Percentiles rank a stretch among this genome's conserved stretches.
phyloP scores from a whole-genome alignment of 139 green algal genomes.

The Haematococcus lacustris region DNA sequence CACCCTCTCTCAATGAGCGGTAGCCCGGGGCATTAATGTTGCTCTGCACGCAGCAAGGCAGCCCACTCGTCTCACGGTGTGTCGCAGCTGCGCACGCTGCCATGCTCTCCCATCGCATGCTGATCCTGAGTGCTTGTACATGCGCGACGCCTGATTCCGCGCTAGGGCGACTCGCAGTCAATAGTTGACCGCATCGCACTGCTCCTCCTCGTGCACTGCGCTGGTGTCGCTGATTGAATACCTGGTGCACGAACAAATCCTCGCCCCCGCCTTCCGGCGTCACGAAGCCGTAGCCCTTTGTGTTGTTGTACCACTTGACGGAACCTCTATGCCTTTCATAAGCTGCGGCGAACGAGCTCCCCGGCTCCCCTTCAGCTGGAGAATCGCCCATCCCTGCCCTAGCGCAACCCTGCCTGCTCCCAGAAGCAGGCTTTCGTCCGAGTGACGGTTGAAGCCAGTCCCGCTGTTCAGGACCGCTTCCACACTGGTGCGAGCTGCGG shows the following conservation, averaged over 20 bases:
- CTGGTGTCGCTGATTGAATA: too few species aligned
- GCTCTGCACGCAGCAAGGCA: slow-evolving; percentile 47
- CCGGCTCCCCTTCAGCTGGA: neutral
- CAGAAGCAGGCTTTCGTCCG: neutral
- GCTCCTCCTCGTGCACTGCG: neutral
- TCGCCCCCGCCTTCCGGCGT: slow-evolving; percentile 73
- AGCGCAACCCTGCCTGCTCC: neutral
- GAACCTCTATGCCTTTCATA: slow-evolving; percentile 10
- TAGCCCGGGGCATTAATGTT: slow-evolving; percentile 90
- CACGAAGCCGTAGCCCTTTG: slow-evolving; percentile 91
- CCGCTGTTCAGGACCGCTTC: neutral
- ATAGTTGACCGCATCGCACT: neutral
- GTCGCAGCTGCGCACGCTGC: neutral
- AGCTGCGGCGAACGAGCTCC: neutral
- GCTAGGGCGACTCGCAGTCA: neutral
- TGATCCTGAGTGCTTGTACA: neutral
- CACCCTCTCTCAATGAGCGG: slow-evolving; percentile 79
- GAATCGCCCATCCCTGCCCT: neutral
- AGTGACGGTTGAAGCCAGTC: neutral
- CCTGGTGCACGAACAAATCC: slow-evolving; percentile 95
- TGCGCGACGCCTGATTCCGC: slow-evolving; percentile 5
- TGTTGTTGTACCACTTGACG: slow-evolving; percentile 93
- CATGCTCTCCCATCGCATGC: slow-evolving; percentile 2
- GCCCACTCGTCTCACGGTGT: neutral
- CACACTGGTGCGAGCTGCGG: neutral